A percentile compares a stretch with the other conserved stretches of the same genome.
Conservation (phyloP, 768 basidiomycete genomes). For the Trametes maxima region DNA sequence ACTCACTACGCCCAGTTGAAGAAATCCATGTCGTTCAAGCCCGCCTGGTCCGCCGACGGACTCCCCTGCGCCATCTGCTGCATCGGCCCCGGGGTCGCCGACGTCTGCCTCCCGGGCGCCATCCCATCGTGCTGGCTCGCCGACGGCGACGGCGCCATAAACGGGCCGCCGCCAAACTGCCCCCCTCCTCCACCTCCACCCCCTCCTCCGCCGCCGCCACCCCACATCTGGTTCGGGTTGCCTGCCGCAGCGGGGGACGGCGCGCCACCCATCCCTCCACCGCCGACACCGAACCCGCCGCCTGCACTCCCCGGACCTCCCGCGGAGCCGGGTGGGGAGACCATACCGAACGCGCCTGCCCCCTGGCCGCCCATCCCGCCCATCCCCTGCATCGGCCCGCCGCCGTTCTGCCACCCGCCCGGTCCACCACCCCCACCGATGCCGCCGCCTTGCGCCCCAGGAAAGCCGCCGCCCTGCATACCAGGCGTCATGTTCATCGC, state of each 20-base stretch:
- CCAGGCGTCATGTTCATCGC: slow-evolving; percentile 36
- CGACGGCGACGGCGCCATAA: slow-evolving; percentile 27
- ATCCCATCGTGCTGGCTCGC: slow-evolving; percentile 25
- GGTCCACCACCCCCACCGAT: slow-evolving; percentile 36
- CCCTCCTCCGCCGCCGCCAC: no score
- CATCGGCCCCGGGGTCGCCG: slow-evolving; percentile 46
- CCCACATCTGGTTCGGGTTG: slow-evolving; percentile 23
- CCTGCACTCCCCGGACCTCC: slow-evolving; percentile 1
- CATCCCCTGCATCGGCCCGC: slow-evolving; percentile 32
- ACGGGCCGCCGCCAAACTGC: slow-evolving; percentile 21
- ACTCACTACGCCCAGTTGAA: slow-evolving; percentile 52
- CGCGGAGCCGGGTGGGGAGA: slow-evolving; percentile 19
- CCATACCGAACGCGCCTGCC: slow-evolving; percentile 14
- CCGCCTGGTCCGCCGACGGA: slow-evolving; percentile 45
- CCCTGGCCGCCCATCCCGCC: not conserved
- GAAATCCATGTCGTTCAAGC: slow-evolving; percentile 54
- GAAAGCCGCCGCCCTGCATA: slow-evolving; percentile 31
- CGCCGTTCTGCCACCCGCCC: slow-evolving; percentile 33
- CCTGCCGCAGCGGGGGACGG: slow-evolving; percentile 21
- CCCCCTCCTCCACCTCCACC: slow-evolving; percentile 6
- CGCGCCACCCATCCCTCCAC: slow-evolving; percentile 5
- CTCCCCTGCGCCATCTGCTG: slow-evolving; percentile 44
- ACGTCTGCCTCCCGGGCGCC: slow-evolving; percentile 47
- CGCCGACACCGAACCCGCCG: not conserved
- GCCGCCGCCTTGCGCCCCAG: slow-evolving; percentile 35